Evolutionary conservation across 1,284 basidiomycete species (phyloP), one percentile per base, ranked within the genome.

Genomic region (Microbotryomycetes sp.): DNA sequence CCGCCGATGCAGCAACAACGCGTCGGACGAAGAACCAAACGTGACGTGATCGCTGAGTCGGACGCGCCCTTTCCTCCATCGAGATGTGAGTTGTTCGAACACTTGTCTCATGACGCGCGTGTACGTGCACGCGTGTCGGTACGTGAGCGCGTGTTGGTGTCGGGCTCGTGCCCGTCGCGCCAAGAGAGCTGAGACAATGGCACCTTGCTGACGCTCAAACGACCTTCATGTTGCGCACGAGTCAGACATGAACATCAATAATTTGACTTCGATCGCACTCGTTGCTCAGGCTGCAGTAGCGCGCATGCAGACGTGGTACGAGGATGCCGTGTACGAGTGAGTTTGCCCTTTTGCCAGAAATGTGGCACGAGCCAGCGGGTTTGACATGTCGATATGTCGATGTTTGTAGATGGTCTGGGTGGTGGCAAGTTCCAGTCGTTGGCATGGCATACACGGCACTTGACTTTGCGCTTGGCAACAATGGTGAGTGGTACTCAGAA

Each of bases 291-390:
- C 65, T 7, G 63, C 61, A 0, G 63, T 62, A 12, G 57, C 59
- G 14, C 50, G 65, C 22, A 67, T 67, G 65, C 63, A 64, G 59
- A 67, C 65, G 12, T 67, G 65, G 65, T 65, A 65, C 61, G 59
- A 62, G 45, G 55, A 58, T 26, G 64, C 60, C 22, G 48, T 62
- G 9, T 65, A 59, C 54, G 61, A 65, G 64, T 65, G 54, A 51
- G 64, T 61, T 22, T 9, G 12, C 15, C 22, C 16, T 3, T 30
- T n/a, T n/a, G n/a, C n/a, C n/a, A n/a, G n/a, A 46, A 16, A 46
- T 46, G n/a, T 16, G n/a, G n/a, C n/a, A n/a, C n/a, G n/a, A n/a
- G n/a, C n/a, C n/a, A n/a, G n/a, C n/a, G n/a, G n/a, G n/a, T n/a
- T n/a, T n/a, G n/a, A n/a, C n/a, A n/a, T n/a, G n/a, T n/a, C n/a